phyloP scores from a whole-genome alignment of 1,139 yeast species.

The Saccharomyces hybrid region DNA sequence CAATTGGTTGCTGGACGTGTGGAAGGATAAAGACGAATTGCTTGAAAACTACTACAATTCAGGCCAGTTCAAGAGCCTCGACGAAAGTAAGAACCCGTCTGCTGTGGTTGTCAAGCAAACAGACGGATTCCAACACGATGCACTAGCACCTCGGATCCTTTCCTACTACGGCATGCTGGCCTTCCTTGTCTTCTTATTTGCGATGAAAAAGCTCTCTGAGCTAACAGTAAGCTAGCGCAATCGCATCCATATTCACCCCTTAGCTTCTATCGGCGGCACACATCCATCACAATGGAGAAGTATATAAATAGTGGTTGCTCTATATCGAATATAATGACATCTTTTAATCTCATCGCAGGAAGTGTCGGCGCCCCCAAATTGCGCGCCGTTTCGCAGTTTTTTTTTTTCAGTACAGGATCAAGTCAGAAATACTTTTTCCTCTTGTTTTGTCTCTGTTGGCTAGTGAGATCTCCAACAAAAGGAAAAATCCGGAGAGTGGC shows the following conservation, averaged over 20 bases:
- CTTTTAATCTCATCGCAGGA: background rate
- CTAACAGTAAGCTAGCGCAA: background rate
- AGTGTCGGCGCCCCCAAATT: background rate
- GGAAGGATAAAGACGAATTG: slow-evolving; percentile 68
- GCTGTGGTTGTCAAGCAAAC: background rate
- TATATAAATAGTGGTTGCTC: background rate
- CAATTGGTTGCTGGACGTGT: slow-evolving; percentile 59
- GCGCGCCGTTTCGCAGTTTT: background rate
- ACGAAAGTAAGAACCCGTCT: background rate
- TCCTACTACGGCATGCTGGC: background rate
- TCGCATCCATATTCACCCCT: background rate
- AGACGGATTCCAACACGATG: background rate
- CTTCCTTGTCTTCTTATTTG: background rate
- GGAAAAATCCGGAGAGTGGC: background rate
- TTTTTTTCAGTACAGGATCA: background rate
- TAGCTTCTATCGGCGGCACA: background rate
- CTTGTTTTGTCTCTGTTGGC: background rate
- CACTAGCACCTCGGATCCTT: background rate
- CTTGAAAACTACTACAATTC: slow-evolving; percentile 51
- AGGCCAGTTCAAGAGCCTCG: slow-evolving; percentile 42
- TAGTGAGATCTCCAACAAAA: background rate
- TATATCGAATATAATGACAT: background rate
- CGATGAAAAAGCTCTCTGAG: background rate
- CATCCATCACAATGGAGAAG: background rate
- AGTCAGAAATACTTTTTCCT: background rate